A percentile compares a stretch with the other conserved stretches of the same genome.
Conservation (phyloP, 2,329 filamentous ascomycete genomes). For the Fusarium falciforme region DNA sequence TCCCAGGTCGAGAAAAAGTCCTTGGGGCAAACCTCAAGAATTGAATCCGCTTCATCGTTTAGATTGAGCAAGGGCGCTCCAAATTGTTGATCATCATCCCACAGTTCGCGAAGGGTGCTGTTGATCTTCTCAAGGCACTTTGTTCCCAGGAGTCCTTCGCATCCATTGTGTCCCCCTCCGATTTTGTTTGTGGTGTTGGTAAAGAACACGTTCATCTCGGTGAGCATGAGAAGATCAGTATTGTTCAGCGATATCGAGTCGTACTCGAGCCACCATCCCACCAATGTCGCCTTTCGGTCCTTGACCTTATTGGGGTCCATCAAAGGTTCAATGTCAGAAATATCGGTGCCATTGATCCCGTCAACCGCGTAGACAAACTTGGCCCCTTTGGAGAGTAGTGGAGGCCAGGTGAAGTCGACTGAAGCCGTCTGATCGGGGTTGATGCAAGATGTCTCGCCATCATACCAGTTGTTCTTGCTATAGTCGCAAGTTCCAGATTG, state of each 20-base stretch:
- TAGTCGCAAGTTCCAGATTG: neutral
- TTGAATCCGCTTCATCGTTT: neutral
- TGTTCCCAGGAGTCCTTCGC: neutral
- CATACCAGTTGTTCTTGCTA: neutral
- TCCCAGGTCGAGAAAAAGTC: neutral
- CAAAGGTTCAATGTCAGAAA: neutral
- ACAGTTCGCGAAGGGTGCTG: neutral
- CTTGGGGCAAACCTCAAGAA: neutral
- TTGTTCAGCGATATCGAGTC: neutral
- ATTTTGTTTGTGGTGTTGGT: neutral
- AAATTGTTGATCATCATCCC: neutral
- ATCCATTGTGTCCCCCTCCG: neutral
- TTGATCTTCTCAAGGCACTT: neutral
- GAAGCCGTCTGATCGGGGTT: neutral
- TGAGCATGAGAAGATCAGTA: neutral
- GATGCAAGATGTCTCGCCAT: neutral
- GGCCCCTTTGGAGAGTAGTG: neutral
- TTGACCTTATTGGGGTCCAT: neutral
- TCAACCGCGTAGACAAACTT: neutral
- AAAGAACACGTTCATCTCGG: neutral
- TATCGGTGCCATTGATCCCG: neutral
- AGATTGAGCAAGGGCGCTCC: neutral
- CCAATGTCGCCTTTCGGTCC: neutral
- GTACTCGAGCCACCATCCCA: neutral
- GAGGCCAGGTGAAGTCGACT: neutral